A percentile compares a stretch with the other conserved stretches of the same genome.
Evolutionary conservation across 371 early-diverging fungal species (phyloP).

Genomic region (Mortierella sp.): DNA sequence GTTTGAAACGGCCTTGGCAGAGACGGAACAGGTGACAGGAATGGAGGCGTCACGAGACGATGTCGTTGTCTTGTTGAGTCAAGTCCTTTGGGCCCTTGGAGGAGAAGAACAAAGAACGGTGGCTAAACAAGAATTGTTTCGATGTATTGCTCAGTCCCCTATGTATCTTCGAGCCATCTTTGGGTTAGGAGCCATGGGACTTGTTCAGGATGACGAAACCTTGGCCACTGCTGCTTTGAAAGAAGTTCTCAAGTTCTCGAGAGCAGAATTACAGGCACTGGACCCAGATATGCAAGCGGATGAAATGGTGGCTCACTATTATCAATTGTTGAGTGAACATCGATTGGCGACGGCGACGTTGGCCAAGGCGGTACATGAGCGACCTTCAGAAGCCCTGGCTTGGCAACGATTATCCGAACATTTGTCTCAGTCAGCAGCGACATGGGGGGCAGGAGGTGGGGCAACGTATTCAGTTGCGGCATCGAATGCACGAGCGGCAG

Average conservation of each 20-base stretch:
- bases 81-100: slow-evolving; percentile 90
- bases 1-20: slow-evolving; percentile 79
- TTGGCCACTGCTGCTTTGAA: slow-evolving; percentile 79
- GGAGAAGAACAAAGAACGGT: slow-evolving; percentile 79
- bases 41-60: slow-evolving; percentile 62
- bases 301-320: slow-evolving; percentile 40
- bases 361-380: slow-evolving; percentile 40
- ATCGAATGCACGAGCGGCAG: slow-evolving; percentile 13
- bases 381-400: slow-evolving; percentile 29
- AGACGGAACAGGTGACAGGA: slow-evolving; percentile 53
- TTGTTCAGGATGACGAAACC: slow-evolving; percentile 76
- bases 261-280: slow-evolving; percentile 39
- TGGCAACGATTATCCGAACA: slow-evolving; percentile 44
- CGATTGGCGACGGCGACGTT: slow-evolving; percentile 30
- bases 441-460: slow-evolving; percentile 9
- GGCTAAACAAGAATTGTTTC: slow-evolving; percentile 84
- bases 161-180: slow-evolving; percentile 76
- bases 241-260: slow-evolving; percentile 72
- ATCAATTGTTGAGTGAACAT: slow-evolving; percentile 38
- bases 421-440: slow-evolving; percentile 21
- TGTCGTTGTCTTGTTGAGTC: slow-evolving; percentile 78
- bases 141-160: slow-evolving; percentile 55
- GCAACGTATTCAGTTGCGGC: slow-evolving; percentile 24
- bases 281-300: slow-evolving; percentile 44
- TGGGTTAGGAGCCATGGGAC: slow-evolving; percentile 81